A percentile compares a stretch with the other conserved stretches of the same genome.
Evolutionary conservation across 2,329 filamentous ascomycete genomes (phyloP).

Genomic region (Alternaria novae-zelandiae): DNA sequence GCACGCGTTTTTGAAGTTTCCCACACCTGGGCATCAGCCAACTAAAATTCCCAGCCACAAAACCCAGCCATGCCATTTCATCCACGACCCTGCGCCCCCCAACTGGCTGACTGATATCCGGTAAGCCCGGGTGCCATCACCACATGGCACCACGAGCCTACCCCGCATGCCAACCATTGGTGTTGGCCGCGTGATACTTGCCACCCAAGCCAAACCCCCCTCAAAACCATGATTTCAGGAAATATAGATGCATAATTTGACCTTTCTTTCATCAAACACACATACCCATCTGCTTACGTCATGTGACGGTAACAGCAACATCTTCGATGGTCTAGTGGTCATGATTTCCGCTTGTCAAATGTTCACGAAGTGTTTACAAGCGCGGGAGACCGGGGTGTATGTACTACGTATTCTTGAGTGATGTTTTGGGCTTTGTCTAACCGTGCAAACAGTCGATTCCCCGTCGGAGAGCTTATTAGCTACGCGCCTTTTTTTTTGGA

Average conservation of each 20-base stretch:
- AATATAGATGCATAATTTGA: neutral
- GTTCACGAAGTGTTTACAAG: neutral
- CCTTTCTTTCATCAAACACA: slow-evolving; percentile 7
- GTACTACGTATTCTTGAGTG: neutral
- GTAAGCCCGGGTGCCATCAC: neutral
- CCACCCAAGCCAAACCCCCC: neutral
- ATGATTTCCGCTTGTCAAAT: slow-evolving; percentile 9
- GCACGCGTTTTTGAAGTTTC: neutral
- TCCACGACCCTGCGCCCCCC: neutral
- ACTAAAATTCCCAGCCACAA: neutral
- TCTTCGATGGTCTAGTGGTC: slow-evolving; percentile 26
- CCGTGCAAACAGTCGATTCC: slow-evolving; percentile 1
- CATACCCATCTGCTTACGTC: slow-evolving; percentile 18
- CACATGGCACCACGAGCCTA: neutral
- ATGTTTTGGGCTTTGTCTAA: neutral
- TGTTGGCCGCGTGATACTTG: neutral
- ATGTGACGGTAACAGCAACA: slow-evolving; percentile 3
- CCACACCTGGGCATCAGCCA: neutral
- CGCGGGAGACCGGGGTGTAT: slow-evolving; percentile 10
- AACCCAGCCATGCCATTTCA: neutral
- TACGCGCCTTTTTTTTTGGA: neutral
- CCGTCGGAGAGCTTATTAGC: slow-evolving; percentile 2
- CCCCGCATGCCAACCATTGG: neutral
- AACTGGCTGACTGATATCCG: neutral
- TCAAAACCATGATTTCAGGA: neutral